A percentile compares a stretch with the other conserved stretches of the same genome.
These are phyloP conservation scores for Populus hybrid DNA, from an alignment of 441 rosid genomes.

Conservation along the genomic window DNA sequence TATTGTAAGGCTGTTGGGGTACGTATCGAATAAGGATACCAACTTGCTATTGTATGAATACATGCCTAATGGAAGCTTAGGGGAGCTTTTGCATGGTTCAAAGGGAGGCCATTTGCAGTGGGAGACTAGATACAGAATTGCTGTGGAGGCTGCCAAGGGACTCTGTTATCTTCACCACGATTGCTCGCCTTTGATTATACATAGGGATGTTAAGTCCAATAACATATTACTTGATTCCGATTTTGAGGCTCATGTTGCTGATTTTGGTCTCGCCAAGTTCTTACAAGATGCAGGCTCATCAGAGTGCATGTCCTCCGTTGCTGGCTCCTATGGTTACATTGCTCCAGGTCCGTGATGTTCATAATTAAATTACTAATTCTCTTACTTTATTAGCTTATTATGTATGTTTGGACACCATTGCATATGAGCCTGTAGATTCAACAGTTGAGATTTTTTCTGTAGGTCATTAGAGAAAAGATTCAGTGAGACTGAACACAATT, in stretches of 20 bases:
- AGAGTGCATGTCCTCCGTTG: conserved; percentile 84
- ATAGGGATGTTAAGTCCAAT: conserved; percentile 83
- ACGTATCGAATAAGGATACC: conserved; percentile 80
- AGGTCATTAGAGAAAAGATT: too few species aligned
- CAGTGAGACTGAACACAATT: neutral
- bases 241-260: conserved; percentile 88
- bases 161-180: conserved; percentile 90
- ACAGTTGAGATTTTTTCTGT: neutral
- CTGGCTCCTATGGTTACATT: conserved; percentile 96
- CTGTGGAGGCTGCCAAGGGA: conserved; percentile 79
- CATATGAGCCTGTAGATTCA: neutral
- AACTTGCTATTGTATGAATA: conserved; percentile 72
- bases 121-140: conserved; percentile 68
- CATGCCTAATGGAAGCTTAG: conserved; percentile 90
- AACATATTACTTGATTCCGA: conserved; percentile 78
- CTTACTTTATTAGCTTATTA: neutral
- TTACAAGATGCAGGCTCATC: conserved; percentile 73
- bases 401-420: too few species aligned
- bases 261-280: conserved; percentile 93
- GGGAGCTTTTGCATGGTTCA: conserved; percentile 77
- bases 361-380: neutral
- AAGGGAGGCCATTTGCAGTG: conserved; percentile 85
- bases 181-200: conserved; percentile 83
- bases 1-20: conserved; percentile 76
- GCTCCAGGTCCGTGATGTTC: conserved; percentile 67